phyloP scores from a whole-genome alignment of 495 filamentous ascomycete species.

The Penicillium alfredii region DNA sequence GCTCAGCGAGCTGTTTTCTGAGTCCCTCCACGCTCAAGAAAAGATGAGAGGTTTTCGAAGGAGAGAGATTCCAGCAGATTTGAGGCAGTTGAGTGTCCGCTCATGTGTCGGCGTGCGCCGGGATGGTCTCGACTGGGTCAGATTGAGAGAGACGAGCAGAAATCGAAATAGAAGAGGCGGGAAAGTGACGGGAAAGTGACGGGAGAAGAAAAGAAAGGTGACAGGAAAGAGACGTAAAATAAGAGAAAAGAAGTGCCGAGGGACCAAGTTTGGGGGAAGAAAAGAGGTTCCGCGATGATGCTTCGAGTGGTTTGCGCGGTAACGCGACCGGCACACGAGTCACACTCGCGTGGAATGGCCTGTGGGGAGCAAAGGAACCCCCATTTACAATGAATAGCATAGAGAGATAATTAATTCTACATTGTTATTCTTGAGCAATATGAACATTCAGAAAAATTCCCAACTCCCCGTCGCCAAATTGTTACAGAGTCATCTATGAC shows the following conservation, averaged over 20 bases:
- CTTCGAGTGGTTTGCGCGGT: constrained; percentile 31
- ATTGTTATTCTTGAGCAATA: constrained; percentile 12
- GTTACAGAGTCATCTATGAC: constrained; percentile 16
- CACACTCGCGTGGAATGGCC: no score
- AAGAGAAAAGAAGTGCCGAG: constrained; percentile 4
- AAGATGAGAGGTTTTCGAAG: no score
- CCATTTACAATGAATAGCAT: no score
- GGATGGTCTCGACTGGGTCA: no score
- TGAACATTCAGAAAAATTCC: neutral
- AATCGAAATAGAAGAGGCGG: neutral
- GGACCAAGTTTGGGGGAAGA: constrained; percentile 7
- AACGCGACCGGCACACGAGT: constrained; percentile 23
- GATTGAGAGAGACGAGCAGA: no score
- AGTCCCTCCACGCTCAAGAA: constrained; percentile 4
- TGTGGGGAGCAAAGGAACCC: no score
- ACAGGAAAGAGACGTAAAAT: neutral
- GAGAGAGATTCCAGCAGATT: no score
- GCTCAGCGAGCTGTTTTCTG: constrained; percentile 20
- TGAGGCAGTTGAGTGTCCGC: no score
- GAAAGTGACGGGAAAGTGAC: no score
- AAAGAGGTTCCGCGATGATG: constrained; percentile 20
- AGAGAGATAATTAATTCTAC: no score
- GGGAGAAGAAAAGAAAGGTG: constrained; percentile 1
- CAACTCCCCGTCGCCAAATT: constrained; percentile 7
- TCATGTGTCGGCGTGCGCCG: no score